phyloP scores from a whole-genome alignment of 192 early-diverging fungal genomes.

The Funneliformis geosporum region DNA sequence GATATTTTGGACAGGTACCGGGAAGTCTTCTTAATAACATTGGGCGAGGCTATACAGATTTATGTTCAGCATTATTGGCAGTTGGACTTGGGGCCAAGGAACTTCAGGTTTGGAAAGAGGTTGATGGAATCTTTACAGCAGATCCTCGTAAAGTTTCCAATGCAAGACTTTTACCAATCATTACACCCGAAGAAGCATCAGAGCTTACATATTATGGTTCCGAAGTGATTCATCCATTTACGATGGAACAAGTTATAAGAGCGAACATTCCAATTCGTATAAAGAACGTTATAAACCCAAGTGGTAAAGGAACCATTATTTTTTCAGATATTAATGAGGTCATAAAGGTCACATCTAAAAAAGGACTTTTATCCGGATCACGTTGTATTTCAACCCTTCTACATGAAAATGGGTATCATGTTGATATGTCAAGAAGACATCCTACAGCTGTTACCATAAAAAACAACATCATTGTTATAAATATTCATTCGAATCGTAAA shows the following conservation, averaged over 20 bases:
- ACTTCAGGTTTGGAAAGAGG: constrained; percentile 99
- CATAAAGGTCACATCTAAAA: constrained; percentile 35
- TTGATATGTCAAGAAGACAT: constrained; percentile 73
- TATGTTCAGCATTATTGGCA: constrained; percentile 93
- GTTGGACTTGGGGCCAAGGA: constrained; percentile 88
- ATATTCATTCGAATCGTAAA: constrained; percentile 97
- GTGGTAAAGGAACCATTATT: constrained; percentile 91
- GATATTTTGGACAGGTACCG: constrained; percentile 97
- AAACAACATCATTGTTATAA: constrained; percentile 92
- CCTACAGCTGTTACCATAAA: constrained; percentile 99
- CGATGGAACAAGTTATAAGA: constrained; percentile 99
- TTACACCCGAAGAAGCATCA: constrained; percentile 97
- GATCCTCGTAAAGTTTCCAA: constrained; percentile 94
- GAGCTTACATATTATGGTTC: constrained; percentile 97
- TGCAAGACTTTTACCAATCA: constrained; percentile 84
- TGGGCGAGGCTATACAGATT: constrained; percentile 97
- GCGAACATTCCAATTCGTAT: constrained; percentile 97
- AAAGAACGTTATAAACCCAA: constrained; percentile 96
- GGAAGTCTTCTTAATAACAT: constrained; percentile 88
- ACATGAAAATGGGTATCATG: constrained; percentile 72
- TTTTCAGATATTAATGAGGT: constrained; percentile 66
- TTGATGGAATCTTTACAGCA: constrained; percentile 98
- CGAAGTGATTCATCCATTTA: constrained; percentile 98
- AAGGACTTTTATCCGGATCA: constrained; percentile 52
- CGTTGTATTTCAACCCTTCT: constrained; percentile 56